Percentiles rank a stretch among this genome's conserved stretches.
Conservation (phyloP, 257 asterid genomes). For the Cordia subcordata region DNA sequence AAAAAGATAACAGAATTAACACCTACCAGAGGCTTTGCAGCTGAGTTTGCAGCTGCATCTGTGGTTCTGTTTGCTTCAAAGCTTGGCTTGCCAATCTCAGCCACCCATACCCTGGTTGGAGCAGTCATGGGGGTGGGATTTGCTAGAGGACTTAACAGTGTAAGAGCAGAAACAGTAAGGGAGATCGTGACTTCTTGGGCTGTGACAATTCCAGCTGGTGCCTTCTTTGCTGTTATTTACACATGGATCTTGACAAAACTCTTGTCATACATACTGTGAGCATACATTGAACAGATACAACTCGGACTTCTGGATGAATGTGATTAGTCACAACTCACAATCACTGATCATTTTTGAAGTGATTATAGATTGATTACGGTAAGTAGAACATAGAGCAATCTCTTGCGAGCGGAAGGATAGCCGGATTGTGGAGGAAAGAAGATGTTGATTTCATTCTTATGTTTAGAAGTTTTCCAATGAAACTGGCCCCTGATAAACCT, state of each 20-base stretch:
- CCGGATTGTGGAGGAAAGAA: no score
- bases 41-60: conserved; percentile 95
- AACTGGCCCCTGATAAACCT: no score
- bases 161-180: conserved; percentile 84
- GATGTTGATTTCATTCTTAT: no score
- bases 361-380: conserved; percentile 15
- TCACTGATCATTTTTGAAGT: conserved; percentile 18
- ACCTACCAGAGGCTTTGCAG: conserved; percentile 93
- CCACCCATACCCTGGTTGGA: conserved; percentile 90
- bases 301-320: conserved; percentile 17
- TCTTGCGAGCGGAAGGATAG: no score
- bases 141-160: conserved; percentile 86
- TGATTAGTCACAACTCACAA: conserved; percentile 18
- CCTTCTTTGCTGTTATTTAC: conserved; percentile 68
- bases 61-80: conserved; percentile 83
- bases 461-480: no score
- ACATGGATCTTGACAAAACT: conserved; percentile 79
- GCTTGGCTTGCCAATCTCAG: conserved; percentile 86
- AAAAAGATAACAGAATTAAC: conserved; percentile 92
- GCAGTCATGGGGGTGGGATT: conserved; percentile 99
- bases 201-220: conserved; percentile 89
- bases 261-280: conserved; percentile 48
- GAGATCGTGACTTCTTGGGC: conserved; percentile 91
- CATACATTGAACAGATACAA: conserved; percentile 13
- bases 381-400: no score